phyloP scores from a whole-genome alignment of 1,284 basidiomycete genomes.

The Fistulinella cinereoalba region DNA sequence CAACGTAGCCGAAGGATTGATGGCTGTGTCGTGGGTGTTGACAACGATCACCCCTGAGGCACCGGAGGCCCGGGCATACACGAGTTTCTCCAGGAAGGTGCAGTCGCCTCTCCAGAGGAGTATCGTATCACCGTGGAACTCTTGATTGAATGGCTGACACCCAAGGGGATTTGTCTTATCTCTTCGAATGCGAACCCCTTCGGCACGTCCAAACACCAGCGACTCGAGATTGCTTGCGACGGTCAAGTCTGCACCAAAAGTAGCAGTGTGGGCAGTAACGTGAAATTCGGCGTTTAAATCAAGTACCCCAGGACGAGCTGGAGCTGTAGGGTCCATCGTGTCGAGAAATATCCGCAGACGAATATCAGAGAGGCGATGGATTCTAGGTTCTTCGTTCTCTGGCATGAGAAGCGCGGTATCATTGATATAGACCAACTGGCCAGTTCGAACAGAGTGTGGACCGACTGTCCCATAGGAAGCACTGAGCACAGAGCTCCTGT shows the following conservation, averaged over 20 bases:
- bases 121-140: slow-evolving; percentile 50
- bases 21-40: slow-evolving; percentile 53
- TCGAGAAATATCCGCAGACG: slow-evolving; percentile 59
- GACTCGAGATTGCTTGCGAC: slow-evolving; percentile 20
- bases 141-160: slow-evolving; percentile 51
- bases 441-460: slow-evolving; percentile 73
- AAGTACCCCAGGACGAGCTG: slow-evolving; percentile 34
- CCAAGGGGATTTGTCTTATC: slow-evolving; percentile 55
- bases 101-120: slow-evolving; percentile 71
- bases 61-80: slow-evolving; percentile 59
- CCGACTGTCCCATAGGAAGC: slow-evolving; percentile 55
- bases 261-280: slow-evolving; percentile 59
- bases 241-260: slow-evolving; percentile 68
- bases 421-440: slow-evolving; percentile 79
- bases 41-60: slow-evolving; percentile 75
- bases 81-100: slow-evolving; percentile 79
- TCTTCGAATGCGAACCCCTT: slow-evolving; percentile 51
- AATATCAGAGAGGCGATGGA: slow-evolving; percentile 44
- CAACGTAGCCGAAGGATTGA: slow-evolving; percentile 66
- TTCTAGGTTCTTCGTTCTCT: slow-evolving; percentile 28
- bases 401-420: slow-evolving; percentile 59
- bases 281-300: slow-evolving; percentile 45
- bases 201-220: slow-evolving; percentile 46
- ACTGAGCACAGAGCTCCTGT: slow-evolving; percentile 9
- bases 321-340: slow-evolving; percentile 44